Evolutionary conservation across 805 yeast species (phyloP).

Genomic region (Sugiyamaella qingdaonensis): DNA sequence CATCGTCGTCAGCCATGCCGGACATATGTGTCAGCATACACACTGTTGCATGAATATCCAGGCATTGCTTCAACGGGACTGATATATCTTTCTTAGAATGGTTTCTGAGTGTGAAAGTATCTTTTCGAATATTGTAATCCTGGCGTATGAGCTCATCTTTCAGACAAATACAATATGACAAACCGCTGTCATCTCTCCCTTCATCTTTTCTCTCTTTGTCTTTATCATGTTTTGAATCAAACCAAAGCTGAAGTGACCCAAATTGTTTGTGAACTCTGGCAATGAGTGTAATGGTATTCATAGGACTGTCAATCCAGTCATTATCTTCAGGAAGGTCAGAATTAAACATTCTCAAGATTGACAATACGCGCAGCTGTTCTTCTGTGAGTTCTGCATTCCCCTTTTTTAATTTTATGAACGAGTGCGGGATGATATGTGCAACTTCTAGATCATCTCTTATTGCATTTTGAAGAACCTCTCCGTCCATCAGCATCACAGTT

Average conservation of each 20-base stretch:
- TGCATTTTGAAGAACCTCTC: background rate
- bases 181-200: background rate
- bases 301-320: background rate
- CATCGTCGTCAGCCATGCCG: slow-evolving; percentile 23
- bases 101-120: background rate
- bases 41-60: background rate
- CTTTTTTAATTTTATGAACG: background rate
- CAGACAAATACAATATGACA: background rate
- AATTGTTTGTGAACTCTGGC: background rate
- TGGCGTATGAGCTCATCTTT: background rate
- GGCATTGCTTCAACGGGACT: background rate
- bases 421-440: background rate
- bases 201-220: background rate
- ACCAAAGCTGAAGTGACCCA: background rate
- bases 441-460: background rate
- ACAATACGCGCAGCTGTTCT: background rate
- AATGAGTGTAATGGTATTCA: background rate
- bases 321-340: background rate
- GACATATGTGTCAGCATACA: slow-evolving; percentile 12
- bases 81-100: background rate
- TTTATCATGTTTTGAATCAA: background rate
- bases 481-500: too few relatives aligned
- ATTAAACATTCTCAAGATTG: background rate
- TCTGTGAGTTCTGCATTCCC: background rate
- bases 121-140: background rate